These are phyloP conservation scores for Gymnopilus junonius DNA, from an alignment of 768 basidiomycete genomes.

Conservation along the genomic window DNA sequence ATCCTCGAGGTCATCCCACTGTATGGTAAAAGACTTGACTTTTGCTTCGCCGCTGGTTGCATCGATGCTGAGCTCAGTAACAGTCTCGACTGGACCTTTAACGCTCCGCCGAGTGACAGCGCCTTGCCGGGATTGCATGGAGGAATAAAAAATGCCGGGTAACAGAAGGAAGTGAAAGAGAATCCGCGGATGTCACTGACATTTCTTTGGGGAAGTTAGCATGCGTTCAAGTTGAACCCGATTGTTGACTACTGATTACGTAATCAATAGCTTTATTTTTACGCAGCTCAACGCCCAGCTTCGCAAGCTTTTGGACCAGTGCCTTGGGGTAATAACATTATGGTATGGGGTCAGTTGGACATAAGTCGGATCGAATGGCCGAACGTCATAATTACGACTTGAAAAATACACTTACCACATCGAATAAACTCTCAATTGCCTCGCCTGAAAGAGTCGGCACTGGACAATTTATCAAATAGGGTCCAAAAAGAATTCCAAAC, in stretches of 20 bases:
- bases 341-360: constrained; percentile 2
- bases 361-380: background rate
- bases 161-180: background rate
- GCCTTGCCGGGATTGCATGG: background rate
- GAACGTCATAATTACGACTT: background rate
- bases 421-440: background rate
- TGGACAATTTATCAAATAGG: too few relatives aligned
- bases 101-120: background rate
- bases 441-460: background rate
- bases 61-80: background rate
- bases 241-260: background rate
- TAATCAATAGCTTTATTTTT: background rate
- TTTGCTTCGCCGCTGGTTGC: background rate
- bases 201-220: constrained; percentile 8
- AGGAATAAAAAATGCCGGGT: background rate
- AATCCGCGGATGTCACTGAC: constrained; percentile 1
- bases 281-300: background rate
- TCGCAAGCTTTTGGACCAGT: background rate
- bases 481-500: too few relatives aligned
- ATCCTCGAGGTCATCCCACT: constrained; percentile 63
- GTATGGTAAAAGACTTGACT: constrained; percentile 31
- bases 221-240: background rate
- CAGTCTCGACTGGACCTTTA: background rate
- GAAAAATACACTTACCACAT: background rate
- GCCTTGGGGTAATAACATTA: background rate